Conservation (phyloP, 768 basidiomycete species). For the Lentinula edodes region DNA sequence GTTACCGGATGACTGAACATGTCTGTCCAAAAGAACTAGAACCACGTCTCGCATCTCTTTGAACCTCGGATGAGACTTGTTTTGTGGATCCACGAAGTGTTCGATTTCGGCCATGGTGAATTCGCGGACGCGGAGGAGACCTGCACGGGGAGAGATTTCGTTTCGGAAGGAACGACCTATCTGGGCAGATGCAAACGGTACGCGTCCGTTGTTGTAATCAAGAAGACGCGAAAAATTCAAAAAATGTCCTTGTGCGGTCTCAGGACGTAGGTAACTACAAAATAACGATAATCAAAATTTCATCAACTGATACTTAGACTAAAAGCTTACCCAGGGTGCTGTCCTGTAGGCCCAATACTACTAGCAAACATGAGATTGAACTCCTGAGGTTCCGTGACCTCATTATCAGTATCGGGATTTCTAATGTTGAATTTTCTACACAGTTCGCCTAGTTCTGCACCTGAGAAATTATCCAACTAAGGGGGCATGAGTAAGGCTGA, state of each 20-base stretch:
- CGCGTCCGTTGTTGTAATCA: conserved; percentile 95
- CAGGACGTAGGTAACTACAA: conserved; percentile 85
- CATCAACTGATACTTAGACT: not conserved
- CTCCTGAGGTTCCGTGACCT: conserved; percentile 86
- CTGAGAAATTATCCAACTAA: conserved; percentile 92
- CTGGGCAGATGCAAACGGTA: conserved; percentile 97
- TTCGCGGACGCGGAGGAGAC: conserved; percentile 93
- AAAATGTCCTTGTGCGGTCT: conserved; percentile 98
- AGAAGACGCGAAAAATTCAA: conserved; percentile 95
- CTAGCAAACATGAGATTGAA: conserved; percentile 99
- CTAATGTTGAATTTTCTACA: conserved; percentile 74
- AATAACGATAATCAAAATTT: not conserved
- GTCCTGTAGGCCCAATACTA: conserved; percentile 95
- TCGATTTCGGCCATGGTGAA: conserved; percentile 99
- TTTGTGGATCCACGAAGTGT: conserved; percentile 93
- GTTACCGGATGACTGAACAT: conserved; percentile 74
- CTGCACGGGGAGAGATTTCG: conserved; percentile 96
- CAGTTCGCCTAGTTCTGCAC: conserved; percentile 82
- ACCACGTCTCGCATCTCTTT: conserved; percentile 69
- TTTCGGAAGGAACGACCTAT: conserved; percentile 96
- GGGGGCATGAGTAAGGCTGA: not conserved
- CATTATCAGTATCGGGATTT: conserved; percentile 91
- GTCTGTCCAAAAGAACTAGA: conserved; percentile 73
- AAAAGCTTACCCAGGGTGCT: conserved; percentile 77
- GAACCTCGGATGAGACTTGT: conserved; percentile 88